Evolutionary conservation across 2,329 filamentous ascomycete species (phyloP).

Genomic region (Aspergillus caelatus): DNA sequence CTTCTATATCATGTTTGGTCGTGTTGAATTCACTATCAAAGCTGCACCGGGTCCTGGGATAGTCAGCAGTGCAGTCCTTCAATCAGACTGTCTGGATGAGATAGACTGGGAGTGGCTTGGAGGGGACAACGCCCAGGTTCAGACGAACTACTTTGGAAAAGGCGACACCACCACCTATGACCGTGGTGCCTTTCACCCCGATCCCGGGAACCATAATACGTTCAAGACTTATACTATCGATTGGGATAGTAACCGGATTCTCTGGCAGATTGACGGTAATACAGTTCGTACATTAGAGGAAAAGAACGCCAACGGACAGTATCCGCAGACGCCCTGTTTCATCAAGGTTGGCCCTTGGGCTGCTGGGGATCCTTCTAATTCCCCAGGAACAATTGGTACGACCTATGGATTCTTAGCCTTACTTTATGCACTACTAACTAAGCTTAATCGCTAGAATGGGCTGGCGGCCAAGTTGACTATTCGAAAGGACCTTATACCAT

Average conservation of each 20-base stretch:
- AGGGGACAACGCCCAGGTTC: conserved; percentile 73
- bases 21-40: conserved; percentile 82
- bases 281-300: conserved; percentile 72
- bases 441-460: conserved; percentile 63
- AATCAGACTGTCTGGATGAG: conserved; percentile 91
- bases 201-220: conserved; percentile 67
- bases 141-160: conserved; percentile 97
- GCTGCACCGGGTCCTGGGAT: conserved; percentile 87
- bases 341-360: conserved; percentile 91
- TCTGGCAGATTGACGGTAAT: conserved; percentile 81
- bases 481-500: conserved; percentile 81
- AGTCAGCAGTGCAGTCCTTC: conserved; percentile 86
- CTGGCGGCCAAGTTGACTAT: conserved; percentile 83
- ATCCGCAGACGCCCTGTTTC: conserved; percentile 94
- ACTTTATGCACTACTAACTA: conserved; percentile 1
- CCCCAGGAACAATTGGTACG: conserved; percentile 73
- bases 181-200: conserved; percentile 77
- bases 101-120: conserved; percentile 98
- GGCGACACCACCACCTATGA: conserved; percentile 81
- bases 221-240: conserved; percentile 90
- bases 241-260: conserved; percentile 82
- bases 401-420: conserved; percentile 1
- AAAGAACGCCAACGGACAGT: conserved; percentile 67
- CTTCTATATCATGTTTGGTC: conserved; percentile 99
- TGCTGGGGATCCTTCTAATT: conserved; percentile 81